Conservation (phyloP, 371 early-diverging fungal species). For the Mucor piriformis region DNA sequence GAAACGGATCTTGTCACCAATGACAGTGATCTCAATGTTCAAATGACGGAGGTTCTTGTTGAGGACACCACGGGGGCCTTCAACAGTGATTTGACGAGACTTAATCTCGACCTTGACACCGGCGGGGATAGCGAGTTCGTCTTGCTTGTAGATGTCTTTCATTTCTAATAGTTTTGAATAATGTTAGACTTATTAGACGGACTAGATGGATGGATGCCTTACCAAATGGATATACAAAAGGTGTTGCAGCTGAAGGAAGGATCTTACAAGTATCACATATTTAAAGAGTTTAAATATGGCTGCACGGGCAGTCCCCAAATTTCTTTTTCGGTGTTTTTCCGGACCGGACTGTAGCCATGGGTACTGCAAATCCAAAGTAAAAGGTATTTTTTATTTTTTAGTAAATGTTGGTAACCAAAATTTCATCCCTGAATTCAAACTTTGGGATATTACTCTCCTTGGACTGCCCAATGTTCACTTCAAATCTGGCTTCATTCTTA, state of each 20-base stretch:
- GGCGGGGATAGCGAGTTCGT: slow-evolving; percentile 80
- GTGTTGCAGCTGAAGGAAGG: slow-evolving; percentile 24
- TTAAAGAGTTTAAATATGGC: neutral
- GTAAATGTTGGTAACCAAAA: slow-evolving; percentile 10
- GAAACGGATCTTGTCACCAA: slow-evolving; percentile 66
- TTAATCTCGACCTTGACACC: slow-evolving; percentile 78
- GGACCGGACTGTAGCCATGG: neutral
- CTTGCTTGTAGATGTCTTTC: slow-evolving; percentile 88
- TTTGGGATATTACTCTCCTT: neutral
- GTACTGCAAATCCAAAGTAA: no score
- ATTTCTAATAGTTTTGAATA: slow-evolving; percentile 34
- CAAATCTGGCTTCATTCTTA: slow-evolving; percentile 9
- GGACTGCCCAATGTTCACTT: neutral
- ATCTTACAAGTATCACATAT: neutral
- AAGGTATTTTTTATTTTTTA: no score
- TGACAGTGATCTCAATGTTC: slow-evolving; percentile 82
- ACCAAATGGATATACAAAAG: slow-evolving; percentile 28
- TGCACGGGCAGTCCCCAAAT: neutral
- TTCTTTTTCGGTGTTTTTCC: neutral
- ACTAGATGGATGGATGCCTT: slow-evolving; percentile 19
- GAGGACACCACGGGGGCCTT: slow-evolving; percentile 90
- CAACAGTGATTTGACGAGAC: slow-evolving; percentile 77
- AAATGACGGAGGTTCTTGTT: slow-evolving; percentile 95
- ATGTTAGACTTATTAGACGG: neutral
- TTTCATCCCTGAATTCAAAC: slow-evolving; percentile 13